phyloP scores from a whole-genome alignment of 352 stramenopile species.

The Pythium sp. region DNA sequence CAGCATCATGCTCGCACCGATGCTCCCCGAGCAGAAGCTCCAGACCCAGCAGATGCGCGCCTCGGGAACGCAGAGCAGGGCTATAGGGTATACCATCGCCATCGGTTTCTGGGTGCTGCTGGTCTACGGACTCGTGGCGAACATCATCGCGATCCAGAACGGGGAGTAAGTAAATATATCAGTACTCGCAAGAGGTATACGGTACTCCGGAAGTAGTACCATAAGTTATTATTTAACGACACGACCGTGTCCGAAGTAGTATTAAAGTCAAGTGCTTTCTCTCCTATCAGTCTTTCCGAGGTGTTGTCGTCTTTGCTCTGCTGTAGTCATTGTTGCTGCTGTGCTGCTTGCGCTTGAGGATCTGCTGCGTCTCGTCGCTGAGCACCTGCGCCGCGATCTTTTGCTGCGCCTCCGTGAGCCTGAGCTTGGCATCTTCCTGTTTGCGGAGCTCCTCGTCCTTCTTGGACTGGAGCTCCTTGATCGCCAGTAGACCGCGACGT shows the following conservation, averaged over 20 bases:
- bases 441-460: constrained; percentile 45
- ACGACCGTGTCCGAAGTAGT: no score
- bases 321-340: neutral
- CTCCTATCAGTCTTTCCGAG: neutral
- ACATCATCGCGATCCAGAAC: constrained; percentile 21
- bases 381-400: constrained; percentile 34
- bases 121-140: constrained; percentile 30
- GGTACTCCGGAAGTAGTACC: neutral
- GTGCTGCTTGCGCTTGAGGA: constrained; percentile 19
- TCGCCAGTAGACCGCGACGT: constrained; percentile 32
- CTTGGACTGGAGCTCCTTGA: constrained; percentile 40
- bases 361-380: constrained; percentile 39
- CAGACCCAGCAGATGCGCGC: constrained; percentile 40
- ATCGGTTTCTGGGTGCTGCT: constrained; percentile 32
- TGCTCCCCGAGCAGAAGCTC: constrained; percentile 37
- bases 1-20: constrained; percentile 19
- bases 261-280: no score
- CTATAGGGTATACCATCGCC: constrained; percentile 27
- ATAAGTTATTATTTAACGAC: constrained; percentile 3
- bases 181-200: neutral
- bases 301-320: neutral
- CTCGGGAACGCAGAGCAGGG: constrained; percentile 28
- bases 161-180: neutral
- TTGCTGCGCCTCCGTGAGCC: constrained; percentile 28
- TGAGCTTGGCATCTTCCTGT: constrained; percentile 29